Base-by-base conservation (phyloP, 2,329 filamentous ascomycete species). In the Trichoderma citrinoviride region DNA sequence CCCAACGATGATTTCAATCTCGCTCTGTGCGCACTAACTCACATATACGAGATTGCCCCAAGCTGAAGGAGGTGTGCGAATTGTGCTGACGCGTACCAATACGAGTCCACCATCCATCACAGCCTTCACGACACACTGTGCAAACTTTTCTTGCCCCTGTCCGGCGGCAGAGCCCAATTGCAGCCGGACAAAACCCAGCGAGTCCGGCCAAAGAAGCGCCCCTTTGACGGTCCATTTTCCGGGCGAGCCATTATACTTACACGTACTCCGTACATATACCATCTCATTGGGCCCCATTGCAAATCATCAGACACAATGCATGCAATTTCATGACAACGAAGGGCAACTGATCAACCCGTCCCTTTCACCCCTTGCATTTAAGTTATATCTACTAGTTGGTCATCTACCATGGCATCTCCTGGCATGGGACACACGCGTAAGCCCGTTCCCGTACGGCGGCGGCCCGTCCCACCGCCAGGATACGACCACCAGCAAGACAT, bases 191-290 rank as follows among this genome's bases (percentile, higher is more conserved):
- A 27, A 41, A 21, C 33, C 41, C 41, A 57, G 23, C 41, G n/a
- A 23, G 58, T 25, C 49, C 57, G 41, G 44, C 17, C 46, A 27
- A 61, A 33, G 7, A 37, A 33, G 8, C 23, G 37, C 49, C 60
- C 60, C 41, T 53, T 62, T 53, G 40, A 56, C 33, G 44, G 40
- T 12, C 50, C 29, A 17, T 54, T 54, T 50, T 29, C 60, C 60
- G 60, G 40, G 37, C 54, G 60, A 62, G 60, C 60, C 60, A 62
- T 62, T 61, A 61, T 52, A 37, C 33, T n/a, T n/a, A 37, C 12
- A 37, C 29, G 1, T 10, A 10, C 29, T 37, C 3, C 33, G 4
- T 37, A 37, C 8, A 37, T 12, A 37, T 14, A 14, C 12, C 33
- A 14, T 14, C 12, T 14, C 33, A 37, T 37, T 37, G 33, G 3